Base-by-base conservation (phyloP, 805 yeast species). In the Saturnispora sanitii region DNA sequence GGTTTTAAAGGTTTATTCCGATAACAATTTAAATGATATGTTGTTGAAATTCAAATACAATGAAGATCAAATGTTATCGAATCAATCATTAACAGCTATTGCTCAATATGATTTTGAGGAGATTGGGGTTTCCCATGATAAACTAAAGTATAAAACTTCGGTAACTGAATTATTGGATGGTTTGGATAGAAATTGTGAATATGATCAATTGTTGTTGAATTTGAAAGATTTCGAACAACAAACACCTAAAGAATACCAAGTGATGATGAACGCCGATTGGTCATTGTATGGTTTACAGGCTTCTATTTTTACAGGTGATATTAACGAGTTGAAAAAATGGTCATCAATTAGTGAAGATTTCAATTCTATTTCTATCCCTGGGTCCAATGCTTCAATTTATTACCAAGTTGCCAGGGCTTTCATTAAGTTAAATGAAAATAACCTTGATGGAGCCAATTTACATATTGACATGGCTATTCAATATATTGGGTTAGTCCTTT, bases 31-130 rank as follows among this genome's bases (percentile, higher is more conserved):
- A 33, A 71, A 75, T n/a, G 88, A 87, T 45, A 83, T 85, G 54
- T 70, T 88, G 20, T 66, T 78, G 6, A 85, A 85, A 43, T 77
- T 90, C 40, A 92, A 86, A 49, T 87, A 83, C 49, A 79, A 84
- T 37, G 86, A 83, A 31, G 81, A 81, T 51, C 87, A 96, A 95
- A 70, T 77, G 31, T 71, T 85, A 51, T 94, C 96, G 0, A 82
- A 85, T 46, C 87, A 84, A 45, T 85, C 95, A 28, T 79, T 85
- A 49, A 79, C 78, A 35, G 83, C 80, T 0, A 59, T 82, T 34
- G 75, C 83, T 2, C 66, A 65, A 33, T 43, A 49, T 30, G 55
- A 57, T 18, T 46, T 51, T 18, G 54, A 52, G 20, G 49, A 54
- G 3, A 21, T 58, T 35, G 40, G 7, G 6, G 6, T 56, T 16